Base-by-base conservation (phyloP, 495 filamentous ascomycete species). In the Aspergillus haitiensis region DNA sequence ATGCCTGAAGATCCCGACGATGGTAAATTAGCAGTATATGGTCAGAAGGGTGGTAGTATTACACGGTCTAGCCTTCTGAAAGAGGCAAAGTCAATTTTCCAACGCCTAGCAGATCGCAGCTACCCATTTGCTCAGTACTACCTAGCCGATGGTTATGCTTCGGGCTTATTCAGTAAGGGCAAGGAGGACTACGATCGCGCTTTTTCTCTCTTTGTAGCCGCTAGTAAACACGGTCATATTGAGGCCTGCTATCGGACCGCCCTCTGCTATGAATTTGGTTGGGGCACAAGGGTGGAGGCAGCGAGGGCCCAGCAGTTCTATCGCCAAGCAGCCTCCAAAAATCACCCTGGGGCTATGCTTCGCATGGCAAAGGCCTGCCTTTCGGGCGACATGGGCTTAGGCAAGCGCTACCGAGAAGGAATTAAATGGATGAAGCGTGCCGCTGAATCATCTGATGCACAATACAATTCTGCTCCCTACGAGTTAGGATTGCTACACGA, bases 71-170 rank as follows among this genome's bases (percentile, higher is more conserved):
- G 94, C 44, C 81, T 97, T 40, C 74, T 96, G 13, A 82, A 84
- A n/a, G 95, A 98, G 79, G 91, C 94, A 16, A 87, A 88, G 68
- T 84, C 87, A 48, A 96, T 98, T 67, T 77, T 99, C 47, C 90
- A 92, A 71, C 88, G 88, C 59, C 81, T 97, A 42, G 80, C 91
- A 21, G 92, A 93, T 70, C 86, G 87, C 63, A 88, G 90, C 59
- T 96, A 93, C 72, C 93, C 93, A 6, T 97, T 96, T 66, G 95
- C 95, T 4, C 94, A 99, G 73, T 99, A 99, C 77, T 97, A 97
- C 68, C 84, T 99, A 11, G 94, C 83, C 40, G 94, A 99, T 67
- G 94, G 93, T 3, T 97, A 89, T 71, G 89, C 91, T 2, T 97
- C 93, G 12, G 95, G 94, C 7, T 77, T 99, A 16, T 98, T 99